A percentile compares a stretch with the other conserved stretches of the same genome.
Evolutionary conservation across 1,284 basidiomycete species (phyloP).

Genomic region (Sphaerobolus stellatus): DNA sequence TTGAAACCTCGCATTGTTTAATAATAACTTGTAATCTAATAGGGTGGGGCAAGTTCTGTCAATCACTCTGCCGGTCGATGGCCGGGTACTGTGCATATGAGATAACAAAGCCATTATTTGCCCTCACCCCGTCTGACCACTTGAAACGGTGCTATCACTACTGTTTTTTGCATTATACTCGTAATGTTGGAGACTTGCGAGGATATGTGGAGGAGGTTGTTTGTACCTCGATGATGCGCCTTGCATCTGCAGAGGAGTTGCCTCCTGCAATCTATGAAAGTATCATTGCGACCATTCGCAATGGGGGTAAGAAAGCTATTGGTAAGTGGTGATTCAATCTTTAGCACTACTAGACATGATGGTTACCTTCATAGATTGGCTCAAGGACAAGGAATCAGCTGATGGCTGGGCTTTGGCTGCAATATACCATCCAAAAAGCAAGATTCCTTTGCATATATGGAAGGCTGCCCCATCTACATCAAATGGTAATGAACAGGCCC

Average conservation of each 20-base stretch:
- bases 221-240: slow-evolving; percentile 20
- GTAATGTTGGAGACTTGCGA: slow-evolving; percentile 4
- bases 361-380: too few species aligned
- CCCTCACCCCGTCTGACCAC: too few species aligned
- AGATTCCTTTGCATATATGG: slow-evolving; percentile 26
- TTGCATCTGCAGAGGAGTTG: slow-evolving; percentile 21
- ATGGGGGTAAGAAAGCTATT: slow-evolving; percentile 19
- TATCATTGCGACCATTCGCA: slow-evolving; percentile 18
- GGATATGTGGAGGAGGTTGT: background rate
- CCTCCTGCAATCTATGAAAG: slow-evolving; percentile 21
- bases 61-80: too few species aligned
- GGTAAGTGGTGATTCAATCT: slow-evolving; percentile 14
- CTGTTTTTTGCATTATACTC: slow-evolving; percentile 12
- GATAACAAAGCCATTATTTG: too few species aligned
- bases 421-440: slow-evolving; percentile 25
- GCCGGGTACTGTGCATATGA: too few species aligned
- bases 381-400: slow-evolving; percentile 22
- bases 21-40: too few species aligned
- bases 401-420: slow-evolving; percentile 22
- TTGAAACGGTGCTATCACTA: slow-evolving; percentile 4
- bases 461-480: slow-evolving; percentile 22
- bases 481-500: slow-evolving; percentile 28
- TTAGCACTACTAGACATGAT: too few species aligned
- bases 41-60: too few species aligned
- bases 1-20: too few species aligned